Evolutionary conservation across 768 basidiomycete genomes (phyloP).

Genomic region (Collybiopsis luxurians): DNA sequence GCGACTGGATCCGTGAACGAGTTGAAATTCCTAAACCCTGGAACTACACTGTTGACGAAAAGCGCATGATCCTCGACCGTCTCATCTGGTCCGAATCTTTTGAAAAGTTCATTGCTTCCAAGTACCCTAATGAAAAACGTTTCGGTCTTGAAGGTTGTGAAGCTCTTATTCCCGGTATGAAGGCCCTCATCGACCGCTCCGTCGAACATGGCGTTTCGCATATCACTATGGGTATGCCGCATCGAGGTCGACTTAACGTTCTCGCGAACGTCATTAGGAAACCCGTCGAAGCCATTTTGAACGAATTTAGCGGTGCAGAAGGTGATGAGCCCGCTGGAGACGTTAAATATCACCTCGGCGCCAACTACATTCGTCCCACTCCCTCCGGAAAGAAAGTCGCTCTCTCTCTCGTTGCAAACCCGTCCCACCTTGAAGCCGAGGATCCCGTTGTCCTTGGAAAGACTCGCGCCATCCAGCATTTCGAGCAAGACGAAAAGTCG

Average conservation of each 20-base stretch:
- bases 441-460: conserved; percentile 99
- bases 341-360: conserved; percentile 98
- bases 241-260: conserved; percentile 97
- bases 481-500: conserved; percentile 80
- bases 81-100: conserved; percentile 99
- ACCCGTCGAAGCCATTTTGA: conserved; percentile 95
- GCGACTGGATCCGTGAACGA: conserved; percentile 98
- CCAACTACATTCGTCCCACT: conserved; percentile 97
- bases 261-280: conserved; percentile 98
- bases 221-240: conserved; percentile 98
- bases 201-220: conserved; percentile 96
- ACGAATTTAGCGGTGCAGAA: conserved; percentile 86
- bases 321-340: conserved; percentile 87
- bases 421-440: conserved; percentile 95
- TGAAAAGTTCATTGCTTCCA: conserved; percentile 97
- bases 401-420: conserved; percentile 96
- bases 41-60: conserved; percentile 98
- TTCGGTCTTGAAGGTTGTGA: conserved; percentile 99
- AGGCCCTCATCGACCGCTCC: conserved; percentile 97
- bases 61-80: conserved; percentile 97
- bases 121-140: conserved; percentile 99
- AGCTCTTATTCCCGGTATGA: conserved; percentile 98
- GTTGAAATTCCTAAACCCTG: conserved; percentile 94
- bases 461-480: conserved; percentile 95
- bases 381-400: conserved; percentile 98